A percentile compares a stretch with the other conserved stretches of the same genome.
Conservation (phyloP, 2,329 filamentous ascomycete species). For the Didymella sp. region DNA sequence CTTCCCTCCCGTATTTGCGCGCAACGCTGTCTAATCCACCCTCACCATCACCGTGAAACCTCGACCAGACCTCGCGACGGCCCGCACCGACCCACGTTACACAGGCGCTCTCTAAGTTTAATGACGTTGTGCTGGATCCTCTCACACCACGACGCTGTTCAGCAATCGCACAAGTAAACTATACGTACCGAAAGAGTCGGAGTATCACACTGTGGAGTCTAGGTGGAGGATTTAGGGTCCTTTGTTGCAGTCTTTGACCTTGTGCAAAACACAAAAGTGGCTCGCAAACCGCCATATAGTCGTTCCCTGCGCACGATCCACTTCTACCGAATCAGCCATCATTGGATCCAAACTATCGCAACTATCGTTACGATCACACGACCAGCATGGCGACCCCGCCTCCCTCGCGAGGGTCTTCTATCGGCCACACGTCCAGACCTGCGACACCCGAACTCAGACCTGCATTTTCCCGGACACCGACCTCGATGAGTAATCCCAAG, state of each 20-base stretch:
- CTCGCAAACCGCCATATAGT: conserved; percentile 12
- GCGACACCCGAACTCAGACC: conserved; percentile 27
- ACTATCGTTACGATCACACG: conserved; percentile 5
- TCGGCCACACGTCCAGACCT: conserved; percentile 27
- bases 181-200: neutral
- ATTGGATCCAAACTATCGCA: neutral
- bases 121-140: conserved; percentile 14
- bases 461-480: conserved; percentile 22
- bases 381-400: conserved; percentile 34
- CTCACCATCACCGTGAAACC: conserved; percentile 4
- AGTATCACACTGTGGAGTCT: conserved; percentile 1
- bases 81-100: conserved; percentile 6
- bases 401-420: conserved; percentile 28
- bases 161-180: neutral
- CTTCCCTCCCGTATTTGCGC: conserved; percentile 42
- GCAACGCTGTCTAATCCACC: conserved; percentile 22
- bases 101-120: conserved; percentile 1
- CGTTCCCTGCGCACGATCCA: conserved; percentile 5
- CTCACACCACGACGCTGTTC: conserved; percentile 6
- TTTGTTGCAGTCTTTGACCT: conserved; percentile 3
- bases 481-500: conserved; percentile 38
- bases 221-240: neutral
- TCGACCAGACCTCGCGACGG: conserved; percentile 2
- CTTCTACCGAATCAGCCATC: neutral
- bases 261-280: conserved; percentile 12